These are phyloP conservation scores for Obelidium mucronatum DNA, from an alignment of 192 early-diverging fungal species.

Conservation along the genomic window DNA sequence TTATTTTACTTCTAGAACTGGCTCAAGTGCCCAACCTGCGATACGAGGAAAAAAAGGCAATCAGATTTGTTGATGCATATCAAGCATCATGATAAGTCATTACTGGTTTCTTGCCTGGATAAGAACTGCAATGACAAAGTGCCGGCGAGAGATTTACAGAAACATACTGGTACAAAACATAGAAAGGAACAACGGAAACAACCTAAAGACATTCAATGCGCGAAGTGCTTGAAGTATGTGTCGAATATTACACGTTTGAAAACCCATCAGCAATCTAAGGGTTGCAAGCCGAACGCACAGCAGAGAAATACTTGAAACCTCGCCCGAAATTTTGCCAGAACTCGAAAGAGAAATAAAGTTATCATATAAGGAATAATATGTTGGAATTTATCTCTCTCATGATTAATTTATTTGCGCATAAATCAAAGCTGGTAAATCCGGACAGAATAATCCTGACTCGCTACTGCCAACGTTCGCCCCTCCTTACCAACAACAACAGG, in stretches of 20 bases:
- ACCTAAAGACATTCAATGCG: too few relatives aligned
- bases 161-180: not conserved
- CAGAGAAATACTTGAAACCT: too few relatives aligned
- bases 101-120: not conserved
- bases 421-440: constrained; percentile 9
- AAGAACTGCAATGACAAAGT: not conserved
- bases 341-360: too few relatives aligned
- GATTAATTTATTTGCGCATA: too few relatives aligned
- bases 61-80: not conserved
- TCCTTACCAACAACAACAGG: not conserved
- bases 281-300: too few relatives aligned
- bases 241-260: too few relatives aligned
- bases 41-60: not conserved
- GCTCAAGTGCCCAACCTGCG: not conserved
- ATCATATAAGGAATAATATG: too few relatives aligned
- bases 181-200: not conserved
- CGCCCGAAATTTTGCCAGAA: too few relatives aligned
- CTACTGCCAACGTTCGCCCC: not conserved
- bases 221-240: too few relatives aligned
- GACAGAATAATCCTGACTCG: constrained; percentile 20
- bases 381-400: too few relatives aligned
- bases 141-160: not conserved
- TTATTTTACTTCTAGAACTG: not conserved
- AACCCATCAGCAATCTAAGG: too few relatives aligned
- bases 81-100: not conserved